Conservation (phyloP, 257 asterid genomes). For the Salvia splendens region DNA sequence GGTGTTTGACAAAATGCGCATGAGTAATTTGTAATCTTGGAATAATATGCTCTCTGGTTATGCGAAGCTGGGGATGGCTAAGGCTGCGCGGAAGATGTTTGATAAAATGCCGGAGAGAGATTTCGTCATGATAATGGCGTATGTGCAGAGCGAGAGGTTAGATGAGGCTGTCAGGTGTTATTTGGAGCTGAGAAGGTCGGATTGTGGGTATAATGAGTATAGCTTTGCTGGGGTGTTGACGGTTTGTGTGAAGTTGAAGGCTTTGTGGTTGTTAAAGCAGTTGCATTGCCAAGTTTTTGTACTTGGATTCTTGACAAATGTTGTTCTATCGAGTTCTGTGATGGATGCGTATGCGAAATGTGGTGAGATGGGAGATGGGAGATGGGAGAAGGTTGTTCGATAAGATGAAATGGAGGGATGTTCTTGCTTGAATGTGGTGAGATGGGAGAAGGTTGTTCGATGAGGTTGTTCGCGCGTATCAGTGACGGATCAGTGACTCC, state of each 20-base stretch:
- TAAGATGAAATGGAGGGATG: conserved; percentile 58
- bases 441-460: too few species aligned
- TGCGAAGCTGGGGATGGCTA: conserved; percentile 57
- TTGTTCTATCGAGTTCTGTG: conserved; percentile 62
- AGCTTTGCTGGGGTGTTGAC: conserved; percentile 68
- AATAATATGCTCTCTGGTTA: conserved; percentile 80
- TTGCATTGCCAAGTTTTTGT: conserved; percentile 65
- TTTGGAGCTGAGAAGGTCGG: conserved; percentile 53
- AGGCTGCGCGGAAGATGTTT: conserved; percentile 62
- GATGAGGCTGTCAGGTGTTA: conserved; percentile 56
- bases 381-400: conserved; percentile 67
- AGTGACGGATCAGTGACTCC: too few species aligned
- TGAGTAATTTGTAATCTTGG: conserved; percentile 77
- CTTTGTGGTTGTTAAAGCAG: conserved; percentile 56
- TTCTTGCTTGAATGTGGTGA: conserved; percentile 71
- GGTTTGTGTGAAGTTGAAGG: conserved; percentile 61
- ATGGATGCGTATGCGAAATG: conserved; percentile 70
- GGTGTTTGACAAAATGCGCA: conserved; percentile 66
- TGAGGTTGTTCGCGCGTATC: too few species aligned
- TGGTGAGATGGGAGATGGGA: conserved; percentile 56
- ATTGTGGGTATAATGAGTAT: conserved; percentile 56
- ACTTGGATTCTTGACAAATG: conserved; percentile 60
- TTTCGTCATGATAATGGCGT: conserved; percentile 65
- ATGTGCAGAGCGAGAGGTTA: conserved; percentile 51
- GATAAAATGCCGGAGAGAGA: conserved; percentile 74